Percentiles rank a stretch among this genome's conserved stretches.
Evolutionary conservation across 2,329 filamentous ascomycete genomes (phyloP).

Genomic region (Penicillium aurantiogriseum): DNA sequence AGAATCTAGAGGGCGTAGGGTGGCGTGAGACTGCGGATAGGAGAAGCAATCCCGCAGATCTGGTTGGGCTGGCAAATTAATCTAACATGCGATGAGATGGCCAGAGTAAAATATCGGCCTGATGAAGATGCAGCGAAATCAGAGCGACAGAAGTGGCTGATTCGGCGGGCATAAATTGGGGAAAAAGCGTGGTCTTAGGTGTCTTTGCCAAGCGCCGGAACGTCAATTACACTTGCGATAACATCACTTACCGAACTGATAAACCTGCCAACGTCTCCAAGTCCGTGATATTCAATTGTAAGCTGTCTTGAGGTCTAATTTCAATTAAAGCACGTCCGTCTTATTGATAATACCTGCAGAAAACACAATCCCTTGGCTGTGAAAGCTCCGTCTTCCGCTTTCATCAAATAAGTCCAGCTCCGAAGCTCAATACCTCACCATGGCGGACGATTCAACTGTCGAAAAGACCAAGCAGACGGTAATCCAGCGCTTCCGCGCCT

Average conservation of each 20-base stretch:
- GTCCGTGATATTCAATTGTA: neutral
- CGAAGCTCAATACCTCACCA: constrained; percentile 13
- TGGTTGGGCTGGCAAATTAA: neutral
- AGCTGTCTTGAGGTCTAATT: neutral
- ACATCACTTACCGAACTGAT: neutral
- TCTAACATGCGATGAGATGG: neutral
- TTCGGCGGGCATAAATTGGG: constrained; percentile 6
- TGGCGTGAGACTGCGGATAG: constrained; percentile 18
- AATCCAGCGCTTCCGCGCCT: constrained; percentile 40
- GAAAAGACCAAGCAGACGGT: constrained; percentile 41
- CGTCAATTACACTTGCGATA: constrained; percentile 14
- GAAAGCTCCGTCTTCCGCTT: neutral
- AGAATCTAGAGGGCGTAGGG: constrained; percentile 5
- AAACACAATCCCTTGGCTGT: neutral
- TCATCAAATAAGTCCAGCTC: neutral
- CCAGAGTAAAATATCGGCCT: neutral
- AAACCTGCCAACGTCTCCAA: neutral
- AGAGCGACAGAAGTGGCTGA: constrained; percentile 14
- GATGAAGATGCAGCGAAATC: constrained; percentile 5
- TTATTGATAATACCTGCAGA: constrained; percentile 3
- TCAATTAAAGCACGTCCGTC: neutral
- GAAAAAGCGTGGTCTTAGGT: constrained; percentile 25
- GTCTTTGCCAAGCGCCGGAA: constrained; percentile 26
- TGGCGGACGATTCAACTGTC: constrained; percentile 30
- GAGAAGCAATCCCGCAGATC: constrained; percentile 12